Percentiles rank a stretch among this genome's conserved stretches.
These are phyloP conservation scores for Fraxinus albicans DNA, from an alignment of 305 asterid genomes.

Conservation along the genomic window DNA sequence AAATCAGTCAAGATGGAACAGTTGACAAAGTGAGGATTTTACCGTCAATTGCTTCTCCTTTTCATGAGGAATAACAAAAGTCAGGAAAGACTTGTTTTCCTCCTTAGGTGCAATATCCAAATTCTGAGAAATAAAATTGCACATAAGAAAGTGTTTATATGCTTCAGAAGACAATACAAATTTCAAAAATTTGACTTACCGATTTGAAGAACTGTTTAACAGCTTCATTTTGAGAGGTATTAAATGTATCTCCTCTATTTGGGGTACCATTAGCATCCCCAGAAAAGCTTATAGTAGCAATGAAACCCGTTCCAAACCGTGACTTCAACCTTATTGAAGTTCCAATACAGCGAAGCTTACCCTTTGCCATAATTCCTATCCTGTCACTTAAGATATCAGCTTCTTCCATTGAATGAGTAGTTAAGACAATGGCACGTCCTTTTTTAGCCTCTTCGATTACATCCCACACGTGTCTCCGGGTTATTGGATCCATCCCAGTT, in stretches of 20 bases:
- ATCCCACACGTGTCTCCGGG: conserved; percentile 92
- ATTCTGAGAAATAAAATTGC: conserved; percentile 44
- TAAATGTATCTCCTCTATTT: conserved; percentile 33
- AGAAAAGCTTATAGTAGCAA: conserved; percentile 69
- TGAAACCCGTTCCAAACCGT: conserved; percentile 77
- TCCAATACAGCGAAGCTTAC: conserved; percentile 96
- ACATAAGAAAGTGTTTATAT: not conserved
- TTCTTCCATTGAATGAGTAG: conserved; percentile 98
- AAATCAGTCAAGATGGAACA: not conserved
- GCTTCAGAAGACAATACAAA: not conserved
- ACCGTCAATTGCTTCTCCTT: conserved; percentile 83
- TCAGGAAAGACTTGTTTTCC: conserved; percentile 69
- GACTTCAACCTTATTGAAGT: conserved; percentile 86
- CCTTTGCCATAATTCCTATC: conserved; percentile 96
- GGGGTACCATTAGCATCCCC: conserved; percentile 40
- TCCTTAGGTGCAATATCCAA: conserved; percentile 70
- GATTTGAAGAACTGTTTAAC: conserved; percentile 73
- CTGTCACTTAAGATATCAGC: conserved; percentile 94
- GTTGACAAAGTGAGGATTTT: conserved; percentile 16
- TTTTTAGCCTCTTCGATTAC: conserved; percentile 84
- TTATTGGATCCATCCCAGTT: conserved; percentile 97
- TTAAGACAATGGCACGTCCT: conserved; percentile 88
- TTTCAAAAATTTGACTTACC: conserved; percentile 42
- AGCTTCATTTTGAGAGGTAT: conserved; percentile 46
- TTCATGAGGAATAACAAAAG: conserved; percentile 77